Percentiles rank a stretch among this genome's conserved stretches.
Conservation (phyloP, 2,329 filamentous ascomycete genomes). For the Cercospora sojina region DNA sequence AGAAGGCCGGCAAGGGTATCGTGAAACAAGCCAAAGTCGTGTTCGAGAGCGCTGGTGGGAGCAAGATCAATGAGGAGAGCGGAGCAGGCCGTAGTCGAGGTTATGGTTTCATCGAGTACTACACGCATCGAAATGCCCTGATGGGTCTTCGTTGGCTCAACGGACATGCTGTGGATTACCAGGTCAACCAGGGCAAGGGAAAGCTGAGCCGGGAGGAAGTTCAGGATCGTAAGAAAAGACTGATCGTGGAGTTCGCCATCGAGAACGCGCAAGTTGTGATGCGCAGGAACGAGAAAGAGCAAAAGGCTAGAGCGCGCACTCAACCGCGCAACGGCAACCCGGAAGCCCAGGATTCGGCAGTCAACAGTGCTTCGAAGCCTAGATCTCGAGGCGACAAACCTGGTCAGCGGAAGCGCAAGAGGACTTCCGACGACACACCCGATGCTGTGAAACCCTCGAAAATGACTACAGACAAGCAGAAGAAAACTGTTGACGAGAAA, state of each 20-base stretch:
- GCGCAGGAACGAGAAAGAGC: slow-evolving; percentile 66
- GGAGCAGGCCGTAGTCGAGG: slow-evolving; percentile 83
- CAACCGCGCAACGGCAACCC: slow-evolving; percentile 21
- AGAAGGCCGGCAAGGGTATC: slow-evolving; percentile 78
- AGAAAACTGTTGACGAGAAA: slow-evolving; percentile 49
- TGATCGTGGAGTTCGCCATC: slow-evolving; percentile 96
- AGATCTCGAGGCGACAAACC: slow-evolving; percentile 26
- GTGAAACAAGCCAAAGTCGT: slow-evolving; percentile 93
- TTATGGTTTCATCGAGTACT: slow-evolving; percentile 97
- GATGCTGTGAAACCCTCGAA: slow-evolving; percentile 20
- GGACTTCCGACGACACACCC: slow-evolving; percentile 31
- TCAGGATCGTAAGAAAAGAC: slow-evolving; percentile 78
- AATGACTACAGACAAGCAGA: slow-evolving; percentile 26
- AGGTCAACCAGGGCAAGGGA: slow-evolving; percentile 45
- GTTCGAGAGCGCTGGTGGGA: slow-evolving; percentile 82
- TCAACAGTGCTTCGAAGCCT: slow-evolving; percentile 19
- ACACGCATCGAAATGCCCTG: slow-evolving; percentile 85
- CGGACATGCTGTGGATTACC: slow-evolving; percentile 62
- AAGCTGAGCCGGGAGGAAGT: slow-evolving; percentile 43
- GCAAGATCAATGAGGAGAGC: slow-evolving; percentile 73
- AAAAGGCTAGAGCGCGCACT: slow-evolving; percentile 52
- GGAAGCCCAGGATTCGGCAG: slow-evolving; percentile 17
- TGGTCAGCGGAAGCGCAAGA: slow-evolving; percentile 43
- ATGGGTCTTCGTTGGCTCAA: slow-evolving; percentile 96
- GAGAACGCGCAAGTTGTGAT: slow-evolving; percentile 96